phyloP scores from a whole-genome alignment of 768 basidiomycete species.

The Leucocoprinus sp. region DNA sequence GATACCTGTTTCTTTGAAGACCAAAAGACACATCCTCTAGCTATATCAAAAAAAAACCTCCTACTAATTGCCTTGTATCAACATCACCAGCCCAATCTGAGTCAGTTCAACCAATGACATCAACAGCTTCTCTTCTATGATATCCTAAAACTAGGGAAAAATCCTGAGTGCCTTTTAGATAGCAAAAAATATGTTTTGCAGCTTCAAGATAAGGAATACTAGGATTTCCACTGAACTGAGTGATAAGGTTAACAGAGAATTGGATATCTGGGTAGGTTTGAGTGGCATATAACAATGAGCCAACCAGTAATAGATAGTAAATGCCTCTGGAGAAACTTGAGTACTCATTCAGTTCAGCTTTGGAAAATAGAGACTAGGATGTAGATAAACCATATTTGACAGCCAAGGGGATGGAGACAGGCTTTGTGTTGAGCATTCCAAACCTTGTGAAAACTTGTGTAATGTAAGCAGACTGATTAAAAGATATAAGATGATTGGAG shows the following conservation, averaged over 20 bases:
- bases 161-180: constrained; percentile 14
- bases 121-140: neutral
- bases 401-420: constrained; percentile 17
- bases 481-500: constrained; percentile 14
- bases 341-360: neutral
- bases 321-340: constrained; percentile 3
- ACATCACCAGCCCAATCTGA: constrained; percentile 13
- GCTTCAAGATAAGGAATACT: constrained; percentile 12
- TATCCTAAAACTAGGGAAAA: neutral
- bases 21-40: neutral
- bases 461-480: constrained; percentile 20
- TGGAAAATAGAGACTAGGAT: neutral
- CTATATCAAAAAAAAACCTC: constrained; percentile 20
- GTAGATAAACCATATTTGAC: neutral
- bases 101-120: constrained; percentile 11
- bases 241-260: constrained; percentile 1
- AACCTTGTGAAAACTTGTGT: constrained; percentile 15
- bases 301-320: constrained; percentile 2
- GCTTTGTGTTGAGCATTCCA: constrained; percentile 14
- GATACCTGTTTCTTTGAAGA: neutral
- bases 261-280: constrained; percentile 8
- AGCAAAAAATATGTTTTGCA: constrained; percentile 12
- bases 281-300: constrained; percentile 2
- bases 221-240: constrained; percentile 13
- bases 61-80: constrained; percentile 21